phyloP scores from a whole-genome alignment of 1,139 yeast genomes.

The Magnusiomyces paraingens region DNA sequence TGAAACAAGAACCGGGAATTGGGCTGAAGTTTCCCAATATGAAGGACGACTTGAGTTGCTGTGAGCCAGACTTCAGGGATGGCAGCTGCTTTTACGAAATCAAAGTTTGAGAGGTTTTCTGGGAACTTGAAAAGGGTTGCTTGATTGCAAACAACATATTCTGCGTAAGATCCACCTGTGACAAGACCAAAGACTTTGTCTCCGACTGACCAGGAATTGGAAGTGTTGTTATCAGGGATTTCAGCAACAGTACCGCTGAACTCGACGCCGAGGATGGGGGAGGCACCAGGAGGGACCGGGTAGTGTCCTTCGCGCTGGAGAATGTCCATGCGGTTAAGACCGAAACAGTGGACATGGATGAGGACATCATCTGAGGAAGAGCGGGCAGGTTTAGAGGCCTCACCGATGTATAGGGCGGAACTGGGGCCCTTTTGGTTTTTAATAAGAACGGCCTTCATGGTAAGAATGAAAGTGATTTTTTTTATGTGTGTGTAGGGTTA shows the following conservation, averaged over 20 bases:
- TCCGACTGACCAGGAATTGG: conserved; percentile 25
- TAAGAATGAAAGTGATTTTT: background rate
- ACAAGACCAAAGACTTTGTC: conserved; percentile 35
- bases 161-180: conserved; percentile 37
- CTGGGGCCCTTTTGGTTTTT: conserved; percentile 28
- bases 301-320: conserved; percentile 27
- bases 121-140: conserved; percentile 27
- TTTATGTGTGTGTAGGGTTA: too few relatives aligned
- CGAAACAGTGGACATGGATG: conserved; percentile 31
- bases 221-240: background rate
- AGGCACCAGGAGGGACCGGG: conserved; percentile 30
- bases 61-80: conserved; percentile 36
- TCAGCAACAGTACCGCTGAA: conserved; percentile 30
- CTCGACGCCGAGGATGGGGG: conserved; percentile 33
- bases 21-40: conserved; percentile 27
- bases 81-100: conserved; percentile 29
- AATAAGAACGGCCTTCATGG: conserved; percentile 28
- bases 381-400: conserved; percentile 21
- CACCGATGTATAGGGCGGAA: conserved; percentile 24
- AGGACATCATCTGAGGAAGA: conserved; percentile 24
- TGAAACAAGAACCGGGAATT: conserved; percentile 31
- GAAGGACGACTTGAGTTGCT: conserved; percentile 31
- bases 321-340: conserved; percentile 33
- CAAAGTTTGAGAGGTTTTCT: background rate
- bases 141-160: conserved; percentile 29